Conservation (phyloP, 495 filamentous ascomycete genomes). For the Polyplosphaeria fusca region DNA sequence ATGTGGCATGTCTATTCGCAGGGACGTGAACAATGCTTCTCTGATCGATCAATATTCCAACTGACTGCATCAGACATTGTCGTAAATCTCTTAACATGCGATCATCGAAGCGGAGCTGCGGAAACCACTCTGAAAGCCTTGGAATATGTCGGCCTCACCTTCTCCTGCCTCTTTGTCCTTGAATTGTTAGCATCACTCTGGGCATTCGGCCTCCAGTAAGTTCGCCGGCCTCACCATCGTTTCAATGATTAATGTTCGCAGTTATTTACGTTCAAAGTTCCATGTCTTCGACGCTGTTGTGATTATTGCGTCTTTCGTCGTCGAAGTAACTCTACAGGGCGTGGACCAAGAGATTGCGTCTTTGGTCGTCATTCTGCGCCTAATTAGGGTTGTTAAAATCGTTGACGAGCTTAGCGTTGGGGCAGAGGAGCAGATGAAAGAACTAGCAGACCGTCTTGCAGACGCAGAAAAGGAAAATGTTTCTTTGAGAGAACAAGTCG, state of each 20-base stretch:
- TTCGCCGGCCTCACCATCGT: constrained; percentile 4
- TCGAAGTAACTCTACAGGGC: constrained; percentile 50
- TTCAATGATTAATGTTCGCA: constrained; percentile 26
- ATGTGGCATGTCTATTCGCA: constrained; percentile 58
- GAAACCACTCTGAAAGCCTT: constrained; percentile 45
- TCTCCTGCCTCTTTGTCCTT: constrained; percentile 59
- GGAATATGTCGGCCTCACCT: constrained; percentile 45
- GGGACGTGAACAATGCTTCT: constrained; percentile 10
- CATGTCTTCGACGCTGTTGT: constrained; percentile 62
- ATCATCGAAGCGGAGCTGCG: constrained; percentile 40
- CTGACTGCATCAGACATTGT: constrained; percentile 49
- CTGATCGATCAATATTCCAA: too few species aligned
- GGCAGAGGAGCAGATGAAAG: constrained; percentile 54
- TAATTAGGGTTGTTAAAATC: constrained; percentile 69
- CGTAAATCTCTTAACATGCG: constrained; percentile 59
- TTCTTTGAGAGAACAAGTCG: constrained; percentile 43
- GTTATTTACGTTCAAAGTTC: constrained; percentile 61
- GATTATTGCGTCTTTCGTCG: constrained; percentile 54
- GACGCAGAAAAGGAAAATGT: constrained; percentile 49
- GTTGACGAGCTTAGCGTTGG: constrained; percentile 61
- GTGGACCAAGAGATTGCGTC: constrained; percentile 59
- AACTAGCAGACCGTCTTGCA: constrained; percentile 44
- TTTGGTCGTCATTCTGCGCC: constrained; percentile 59
- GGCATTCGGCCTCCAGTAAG: constrained; percentile 55
- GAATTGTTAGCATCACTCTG: constrained; percentile 56